phyloP scores from a whole-genome alignment of 2,329 filamentous ascomycete genomes.

The Cladosporium colombiae region DNA sequence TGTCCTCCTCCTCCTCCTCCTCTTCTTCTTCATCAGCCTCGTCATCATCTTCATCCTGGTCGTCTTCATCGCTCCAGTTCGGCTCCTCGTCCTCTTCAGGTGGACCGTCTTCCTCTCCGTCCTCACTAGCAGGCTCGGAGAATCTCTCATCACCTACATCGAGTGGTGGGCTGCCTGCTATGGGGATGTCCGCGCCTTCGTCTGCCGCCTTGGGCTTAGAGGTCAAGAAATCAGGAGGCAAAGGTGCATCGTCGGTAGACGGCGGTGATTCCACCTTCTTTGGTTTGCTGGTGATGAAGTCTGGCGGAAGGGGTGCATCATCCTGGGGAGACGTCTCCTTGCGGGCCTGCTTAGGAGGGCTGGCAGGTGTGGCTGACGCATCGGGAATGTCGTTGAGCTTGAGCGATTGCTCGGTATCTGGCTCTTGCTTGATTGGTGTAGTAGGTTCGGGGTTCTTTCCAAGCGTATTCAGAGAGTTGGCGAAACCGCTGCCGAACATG shows the following conservation, averaged over 20 bases:
- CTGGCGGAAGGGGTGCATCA: constrained; percentile 46
- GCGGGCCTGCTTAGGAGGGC: constrained; percentile 29
- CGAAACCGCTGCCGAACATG: constrained; percentile 37
- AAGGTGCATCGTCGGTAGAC: constrained; percentile 38
- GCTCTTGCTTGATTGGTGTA: constrained; percentile 44
- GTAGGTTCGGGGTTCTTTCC: constrained; percentile 27
- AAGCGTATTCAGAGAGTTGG: constrained; percentile 31
- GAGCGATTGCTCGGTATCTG: constrained; percentile 34
- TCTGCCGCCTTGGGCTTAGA: constrained; percentile 31
- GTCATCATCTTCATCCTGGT: constrained; percentile 40
- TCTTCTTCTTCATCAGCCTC: constrained; percentile 40
- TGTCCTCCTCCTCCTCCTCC: constrained; percentile 34
- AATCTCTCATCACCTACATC: constrained; percentile 37
- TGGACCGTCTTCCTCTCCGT: constrained; percentile 38
- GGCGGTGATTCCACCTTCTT: constrained; percentile 29
- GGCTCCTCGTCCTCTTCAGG: constrained; percentile 36
- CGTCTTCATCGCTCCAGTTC: constrained; percentile 28
- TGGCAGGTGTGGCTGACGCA: constrained; percentile 38
- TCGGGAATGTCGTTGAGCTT: constrained; percentile 40
- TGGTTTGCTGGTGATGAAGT: constrained; percentile 36
- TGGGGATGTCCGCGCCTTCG: constrained; percentile 42
- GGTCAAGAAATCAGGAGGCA: constrained; percentile 44
- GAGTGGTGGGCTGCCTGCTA: constrained; percentile 51
- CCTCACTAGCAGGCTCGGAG: constrained; percentile 31
- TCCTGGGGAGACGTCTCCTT: constrained; percentile 33